Conservation (phyloP, 495 filamentous ascomycete species). For the Sporormia fimetaria region DNA sequence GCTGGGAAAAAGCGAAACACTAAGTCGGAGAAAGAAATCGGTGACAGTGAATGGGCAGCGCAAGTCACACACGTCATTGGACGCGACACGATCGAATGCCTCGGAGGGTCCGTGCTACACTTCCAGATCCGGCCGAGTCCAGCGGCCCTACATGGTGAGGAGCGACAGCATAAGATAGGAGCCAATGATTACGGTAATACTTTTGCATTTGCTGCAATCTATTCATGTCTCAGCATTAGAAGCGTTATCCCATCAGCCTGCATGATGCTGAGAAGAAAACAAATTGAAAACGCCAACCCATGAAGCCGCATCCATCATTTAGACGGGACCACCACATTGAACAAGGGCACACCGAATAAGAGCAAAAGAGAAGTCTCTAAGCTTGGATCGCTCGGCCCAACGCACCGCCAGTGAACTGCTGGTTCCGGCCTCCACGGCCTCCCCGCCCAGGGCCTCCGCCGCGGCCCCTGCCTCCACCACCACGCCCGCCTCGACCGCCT, state of each 20-base stretch:
- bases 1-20: not conserved
- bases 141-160: too few relatives aligned
- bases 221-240: too few relatives aligned
- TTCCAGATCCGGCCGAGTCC: too few relatives aligned
- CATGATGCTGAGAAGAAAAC: not conserved
- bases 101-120: too few relatives aligned
- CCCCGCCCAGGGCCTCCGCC: constrained; percentile 33
- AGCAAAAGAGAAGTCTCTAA: constrained; percentile 29
- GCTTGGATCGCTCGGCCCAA: constrained; percentile 54
- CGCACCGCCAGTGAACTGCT: constrained; percentile 54
- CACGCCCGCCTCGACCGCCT: constrained; percentile 56
- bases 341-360: not conserved
- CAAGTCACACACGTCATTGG: not conserved
- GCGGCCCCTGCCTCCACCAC: constrained; percentile 39
- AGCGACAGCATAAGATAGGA: not conserved
- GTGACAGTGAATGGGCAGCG: not conserved
- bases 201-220: not conserved
- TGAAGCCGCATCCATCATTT: not conserved
- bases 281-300: not conserved
- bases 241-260: too few relatives aligned
- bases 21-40: not conserved
- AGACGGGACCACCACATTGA: not conserved
- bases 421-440: constrained; percentile 44
- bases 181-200: not conserved
- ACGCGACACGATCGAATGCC: too few relatives aligned